These are phyloP conservation scores for Macrolepiota fuliginosa DNA, from an alignment of 768 basidiomycete species.

Conservation along the genomic window DNA sequence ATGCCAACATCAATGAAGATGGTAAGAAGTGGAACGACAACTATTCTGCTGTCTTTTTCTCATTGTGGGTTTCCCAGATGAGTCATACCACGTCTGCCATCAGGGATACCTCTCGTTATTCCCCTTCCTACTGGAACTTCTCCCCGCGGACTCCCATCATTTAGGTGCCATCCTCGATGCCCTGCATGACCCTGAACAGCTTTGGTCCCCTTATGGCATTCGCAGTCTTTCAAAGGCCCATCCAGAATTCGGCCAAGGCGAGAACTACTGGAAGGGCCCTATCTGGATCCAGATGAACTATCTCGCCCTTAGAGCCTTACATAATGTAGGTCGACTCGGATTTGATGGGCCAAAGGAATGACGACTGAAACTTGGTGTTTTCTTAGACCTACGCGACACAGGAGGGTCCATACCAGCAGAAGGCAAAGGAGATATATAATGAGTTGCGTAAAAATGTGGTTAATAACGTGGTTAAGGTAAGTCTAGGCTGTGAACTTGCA, in stretches of 20 bases:
- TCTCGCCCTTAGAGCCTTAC: conserved; percentile 73
- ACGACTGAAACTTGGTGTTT: neutral
- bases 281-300: conserved; percentile 99
- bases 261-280: conserved; percentile 97
- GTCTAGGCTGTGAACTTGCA: neutral
- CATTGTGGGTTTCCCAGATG: conserved; percentile 50
- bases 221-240: conserved; percentile 87
- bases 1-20: conserved; percentile 79
- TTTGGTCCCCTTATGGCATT: conserved; percentile 91
- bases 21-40: conserved; percentile 42
- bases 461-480: conserved; percentile 70
- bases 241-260: conserved; percentile 86
- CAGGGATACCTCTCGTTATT: conserved; percentile 93
- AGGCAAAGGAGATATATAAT: conserved; percentile 74
- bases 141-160: conserved; percentile 75
- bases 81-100: conserved; percentile 89
- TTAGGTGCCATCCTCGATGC: conserved; percentile 81
- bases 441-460: conserved; percentile 82
- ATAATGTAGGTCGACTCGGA: conserved; percentile 50
- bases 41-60: neutral
- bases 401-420: conserved; percentile 77
- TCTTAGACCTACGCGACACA: conserved; percentile 71
- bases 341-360: neutral
- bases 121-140: conserved; percentile 83
- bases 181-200: conserved; percentile 73